These are phyloP conservation scores for Blastobotrys chiropterorum DNA, from an alignment of 805 yeast species.

Conservation along the genomic window DNA sequence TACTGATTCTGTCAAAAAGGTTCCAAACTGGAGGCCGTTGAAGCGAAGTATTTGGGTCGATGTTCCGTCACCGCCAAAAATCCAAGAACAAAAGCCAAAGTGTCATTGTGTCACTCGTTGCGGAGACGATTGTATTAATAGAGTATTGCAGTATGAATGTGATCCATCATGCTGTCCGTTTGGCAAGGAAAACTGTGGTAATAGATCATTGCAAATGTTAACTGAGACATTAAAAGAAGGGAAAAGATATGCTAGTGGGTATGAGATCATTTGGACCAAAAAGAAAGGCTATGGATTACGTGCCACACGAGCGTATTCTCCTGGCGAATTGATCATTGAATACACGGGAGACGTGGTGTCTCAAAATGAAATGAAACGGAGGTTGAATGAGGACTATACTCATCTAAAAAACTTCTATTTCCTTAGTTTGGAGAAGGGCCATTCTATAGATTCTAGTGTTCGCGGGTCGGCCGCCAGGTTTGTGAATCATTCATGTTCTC, in stretches of 20 bases:
- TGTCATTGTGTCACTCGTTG: conserved; percentile 28
- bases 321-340: conserved; percentile 40
- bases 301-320: conserved; percentile 33
- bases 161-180: conserved; percentile 29
- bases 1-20: conserved; percentile 19
- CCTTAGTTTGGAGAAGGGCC: conserved; percentile 38
- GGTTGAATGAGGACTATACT: conserved; percentile 33
- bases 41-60: conserved; percentile 24
- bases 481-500: conserved; percentile 45
- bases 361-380: conserved; percentile 33
- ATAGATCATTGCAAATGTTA: conserved; percentile 32
- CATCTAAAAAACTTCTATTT: conserved; percentile 33
- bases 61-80: conserved; percentile 10
- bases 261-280: conserved; percentile 29
- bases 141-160: conserved; percentile 33
- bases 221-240: conserved; percentile 13
- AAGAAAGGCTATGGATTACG: conserved; percentile 40
- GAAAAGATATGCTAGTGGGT: conserved; percentile 25
- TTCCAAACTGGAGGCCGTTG: conserved; percentile 29
- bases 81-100: conserved; percentile 14
- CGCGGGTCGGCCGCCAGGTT: conserved; percentile 45
- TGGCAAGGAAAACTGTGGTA: conserved; percentile 33
- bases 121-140: conserved; percentile 33
- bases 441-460: conserved; percentile 40
- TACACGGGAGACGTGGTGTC: conserved; percentile 46